Conservation (phyloP, 169 alveolate genomes). For the Eimeria praecox region DNA sequence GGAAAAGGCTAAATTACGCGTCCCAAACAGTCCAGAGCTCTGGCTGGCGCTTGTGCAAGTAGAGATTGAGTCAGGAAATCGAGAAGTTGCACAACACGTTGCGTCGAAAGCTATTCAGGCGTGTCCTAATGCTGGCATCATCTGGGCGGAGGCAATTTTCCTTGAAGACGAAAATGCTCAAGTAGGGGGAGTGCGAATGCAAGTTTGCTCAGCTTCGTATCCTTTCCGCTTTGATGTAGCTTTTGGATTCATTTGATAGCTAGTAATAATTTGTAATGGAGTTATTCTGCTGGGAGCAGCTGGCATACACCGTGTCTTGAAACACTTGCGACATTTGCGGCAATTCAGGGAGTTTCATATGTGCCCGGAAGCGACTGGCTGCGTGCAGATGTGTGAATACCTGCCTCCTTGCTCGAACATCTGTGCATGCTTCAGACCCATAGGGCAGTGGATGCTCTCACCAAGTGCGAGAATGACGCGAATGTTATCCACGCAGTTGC, state of each 20-base stretch:
- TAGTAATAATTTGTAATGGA: not conserved
- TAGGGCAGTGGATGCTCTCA: conserved; percentile 95
- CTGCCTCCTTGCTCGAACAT: not conserved
- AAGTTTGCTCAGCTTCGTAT: not conserved
- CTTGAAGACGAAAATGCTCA: conserved; percentile 92
- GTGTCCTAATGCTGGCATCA: conserved; percentile 97
- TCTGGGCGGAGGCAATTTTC: conserved; percentile 97
- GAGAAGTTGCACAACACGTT: conserved; percentile 92
- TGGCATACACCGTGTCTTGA: not conserved
- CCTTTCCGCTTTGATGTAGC: not conserved
- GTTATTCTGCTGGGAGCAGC: not conserved
- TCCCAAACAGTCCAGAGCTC: conserved; percentile 92
- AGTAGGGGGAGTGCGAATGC: conserved; percentile 41
- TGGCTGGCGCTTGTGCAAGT: conserved; percentile 96
- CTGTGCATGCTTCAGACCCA: conserved; percentile 87
- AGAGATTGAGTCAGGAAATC: conserved; percentile 94
- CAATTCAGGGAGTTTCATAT: not conserved
- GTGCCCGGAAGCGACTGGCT: not conserved
- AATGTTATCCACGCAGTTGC: conserved; percentile 96
- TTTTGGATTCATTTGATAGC: not conserved
- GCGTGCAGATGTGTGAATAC: not conserved
- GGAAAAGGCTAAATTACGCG: conserved; percentile 95
- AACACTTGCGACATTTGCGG: not conserved
- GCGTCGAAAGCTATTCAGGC: conserved; percentile 96
- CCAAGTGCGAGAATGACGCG: conserved; percentile 96